Percentiles rank a stretch among this genome's conserved stretches.
Conservation (phyloP, 2,329 filamentous ascomycete genomes). For the Aspergillus pseudoviridinutans region DNA sequence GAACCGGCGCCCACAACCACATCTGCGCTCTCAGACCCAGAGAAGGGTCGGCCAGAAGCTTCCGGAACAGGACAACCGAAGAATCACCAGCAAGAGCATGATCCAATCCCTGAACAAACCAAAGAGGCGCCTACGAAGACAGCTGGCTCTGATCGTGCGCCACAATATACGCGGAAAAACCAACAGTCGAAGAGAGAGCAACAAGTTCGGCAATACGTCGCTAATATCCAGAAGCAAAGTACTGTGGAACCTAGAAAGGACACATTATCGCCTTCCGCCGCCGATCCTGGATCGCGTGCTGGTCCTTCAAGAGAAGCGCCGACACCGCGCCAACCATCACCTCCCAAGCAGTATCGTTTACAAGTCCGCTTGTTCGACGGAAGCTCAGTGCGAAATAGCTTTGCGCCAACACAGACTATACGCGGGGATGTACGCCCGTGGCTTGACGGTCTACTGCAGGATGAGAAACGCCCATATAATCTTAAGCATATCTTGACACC, state of each 20-base stretch:
- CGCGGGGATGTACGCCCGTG: conserved; percentile 66
- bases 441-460: conserved; percentile 63
- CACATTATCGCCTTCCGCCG: conserved; percentile 9
- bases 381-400: conserved; percentile 68
- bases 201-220: conserved; percentile 46
- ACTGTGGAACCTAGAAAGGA: not conserved
- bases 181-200: conserved; percentile 65
- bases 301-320: conserved; percentile 6
- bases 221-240: conserved; percentile 40
- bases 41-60: not conserved
- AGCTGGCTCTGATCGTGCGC: not conserved
- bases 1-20: conserved; percentile 14
- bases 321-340: conserved; percentile 9
- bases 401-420: conserved; percentile 62
- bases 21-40: not conserved
- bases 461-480: conserved; percentile 64
- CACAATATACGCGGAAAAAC: conserved; percentile 53
- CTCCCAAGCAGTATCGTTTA: conserved; percentile 52
- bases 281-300: conserved; percentile 1
- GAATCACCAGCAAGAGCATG: conserved; percentile 20
- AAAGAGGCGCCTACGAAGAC: conserved; percentile 18
- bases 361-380: conserved; percentile 84
- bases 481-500: conserved; percentile 83
- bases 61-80: conserved; percentile 1
- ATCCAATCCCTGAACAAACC: conserved; percentile 16